A percentile compares a stretch with the other conserved stretches of the same genome.
These are phyloP conservation scores for Lichina pygmaea DNA, from an alignment of 495 filamentous ascomycete species.

Conservation along the genomic window DNA sequence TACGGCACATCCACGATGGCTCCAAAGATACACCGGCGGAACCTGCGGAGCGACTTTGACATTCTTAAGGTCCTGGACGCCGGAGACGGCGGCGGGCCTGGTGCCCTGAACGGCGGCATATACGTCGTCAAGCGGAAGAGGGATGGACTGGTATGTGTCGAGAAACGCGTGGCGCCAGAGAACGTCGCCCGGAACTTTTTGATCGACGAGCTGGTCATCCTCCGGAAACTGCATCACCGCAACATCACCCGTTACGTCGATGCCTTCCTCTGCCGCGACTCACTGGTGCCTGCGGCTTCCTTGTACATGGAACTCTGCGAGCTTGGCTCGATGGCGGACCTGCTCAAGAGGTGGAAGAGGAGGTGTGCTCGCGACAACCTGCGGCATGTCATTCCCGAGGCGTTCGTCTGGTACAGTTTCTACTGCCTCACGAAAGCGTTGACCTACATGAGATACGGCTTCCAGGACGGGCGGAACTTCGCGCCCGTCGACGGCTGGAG, in stretches of 20 bases:
- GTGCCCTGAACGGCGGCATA: slow-evolving; percentile 8
- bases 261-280: slow-evolving; percentile 1
- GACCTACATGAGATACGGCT: slow-evolving; percentile 8
- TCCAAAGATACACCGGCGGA: not conserved
- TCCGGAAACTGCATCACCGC: slow-evolving; percentile 4
- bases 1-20: not conserved
- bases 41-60: slow-evolving; percentile 3
- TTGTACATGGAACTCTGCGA: slow-evolving; percentile 9
- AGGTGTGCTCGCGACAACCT: not conserved
- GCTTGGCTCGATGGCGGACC: not conserved
- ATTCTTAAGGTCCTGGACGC: slow-evolving; percentile 5
- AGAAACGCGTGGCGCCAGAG: slow-evolving; percentile 5
- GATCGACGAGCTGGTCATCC: slow-evolving; percentile 7
- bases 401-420: slow-evolving; percentile 12
- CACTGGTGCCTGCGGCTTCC: not conserved
- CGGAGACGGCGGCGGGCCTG: slow-evolving; percentile 3
- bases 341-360: not conserved
- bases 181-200: not conserved
- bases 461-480: not conserved
- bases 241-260: slow-evolving; percentile 4
- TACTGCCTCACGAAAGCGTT: slow-evolving; percentile 8
- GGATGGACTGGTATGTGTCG: slow-evolving; percentile 1
- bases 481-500: slow-evolving; percentile 3
- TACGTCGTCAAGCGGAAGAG: slow-evolving; percentile 5
- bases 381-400: slow-evolving; percentile 4